Evolutionary conservation across 257 asterid genomes (phyloP).

Genomic region (Gentiana dahurica): DNA sequence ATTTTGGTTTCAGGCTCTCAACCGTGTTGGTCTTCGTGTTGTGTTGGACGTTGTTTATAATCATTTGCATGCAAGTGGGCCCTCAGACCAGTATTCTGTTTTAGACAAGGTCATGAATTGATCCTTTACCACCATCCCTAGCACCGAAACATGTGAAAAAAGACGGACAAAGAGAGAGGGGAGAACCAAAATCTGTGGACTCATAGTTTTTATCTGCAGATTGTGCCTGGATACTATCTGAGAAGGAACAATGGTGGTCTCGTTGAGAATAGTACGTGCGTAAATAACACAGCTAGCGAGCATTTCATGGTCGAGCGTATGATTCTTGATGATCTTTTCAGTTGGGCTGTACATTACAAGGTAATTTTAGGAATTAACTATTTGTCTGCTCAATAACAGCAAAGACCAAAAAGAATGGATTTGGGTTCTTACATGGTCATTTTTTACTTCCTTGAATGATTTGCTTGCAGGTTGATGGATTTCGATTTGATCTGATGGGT

Average conservation of each 20-base stretch:
- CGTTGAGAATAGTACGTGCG: constrained; percentile 79
- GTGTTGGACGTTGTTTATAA: constrained; percentile 90
- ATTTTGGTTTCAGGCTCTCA: constrained; percentile 57
- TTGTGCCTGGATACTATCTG: constrained; percentile 96
- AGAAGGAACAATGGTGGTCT: constrained; percentile 78
- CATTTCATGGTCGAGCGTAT: constrained; percentile 93
- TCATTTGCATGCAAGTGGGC: constrained; percentile 88
- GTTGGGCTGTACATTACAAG: constrained; percentile 84
- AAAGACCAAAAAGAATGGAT: background rate
- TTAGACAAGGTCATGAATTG: constrained; percentile 67
- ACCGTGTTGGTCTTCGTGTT: constrained; percentile 71
- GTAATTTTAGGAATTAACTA: constrained; percentile 23
- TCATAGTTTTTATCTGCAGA: constrained; percentile 36
- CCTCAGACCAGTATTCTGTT: constrained; percentile 51
- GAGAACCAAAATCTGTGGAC: too few relatives aligned
- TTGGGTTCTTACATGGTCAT: too few relatives aligned
- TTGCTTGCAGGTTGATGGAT: constrained; percentile 83
- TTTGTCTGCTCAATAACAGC: background rate
- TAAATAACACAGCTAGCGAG: constrained; percentile 94
- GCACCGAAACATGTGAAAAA: too few relatives aligned
- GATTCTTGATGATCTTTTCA: constrained; percentile 77
- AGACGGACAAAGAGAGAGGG: too few relatives aligned
- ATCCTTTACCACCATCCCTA: background rate
- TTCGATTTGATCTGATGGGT: constrained; percentile 97
- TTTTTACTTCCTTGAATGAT: background rate